Conservation (phyloP, 108 stramenopile genomes). For the Stephanodiscus minutulus region DNA sequence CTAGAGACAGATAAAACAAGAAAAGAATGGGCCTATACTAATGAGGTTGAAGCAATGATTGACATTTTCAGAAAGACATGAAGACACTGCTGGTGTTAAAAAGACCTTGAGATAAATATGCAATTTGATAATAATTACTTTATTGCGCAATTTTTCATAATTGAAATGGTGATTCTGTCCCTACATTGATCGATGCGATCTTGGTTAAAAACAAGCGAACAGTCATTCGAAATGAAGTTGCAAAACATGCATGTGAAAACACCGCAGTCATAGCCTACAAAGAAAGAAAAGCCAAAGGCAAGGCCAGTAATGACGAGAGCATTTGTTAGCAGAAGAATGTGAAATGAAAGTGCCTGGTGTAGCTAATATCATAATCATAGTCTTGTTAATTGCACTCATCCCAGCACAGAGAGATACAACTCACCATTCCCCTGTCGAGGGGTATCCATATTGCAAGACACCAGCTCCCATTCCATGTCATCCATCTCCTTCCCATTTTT, state of each 20-base stretch:
- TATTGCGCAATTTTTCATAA: no score
- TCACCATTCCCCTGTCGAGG: conserved; percentile 86
- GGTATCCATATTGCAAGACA: conserved; percentile 58
- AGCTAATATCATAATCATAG: no score
- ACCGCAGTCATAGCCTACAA: conserved; percentile 84
- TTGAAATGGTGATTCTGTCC: conserved; percentile 80
- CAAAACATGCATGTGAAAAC: no score
- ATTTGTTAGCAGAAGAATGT: not conserved
- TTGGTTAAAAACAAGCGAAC: conserved; percentile 63
- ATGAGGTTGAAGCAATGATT: no score
- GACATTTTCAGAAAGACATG: no score
- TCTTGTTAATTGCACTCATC: no score
- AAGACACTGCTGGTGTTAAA: no score
- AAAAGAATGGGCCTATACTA: no score
- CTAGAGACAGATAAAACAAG: no score
- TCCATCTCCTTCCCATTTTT: conserved; percentile 74
- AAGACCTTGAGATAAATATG: no score
- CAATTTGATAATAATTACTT: no score
- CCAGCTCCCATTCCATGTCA: conserved; percentile 70
- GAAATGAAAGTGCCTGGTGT: no score
- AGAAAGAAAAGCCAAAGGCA: conserved; percentile 7
- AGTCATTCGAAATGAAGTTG: conserved; percentile 79
- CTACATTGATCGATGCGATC: conserved; percentile 83
- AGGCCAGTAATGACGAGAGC: not conserved
- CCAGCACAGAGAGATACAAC: conserved; percentile 26